phyloP scores from a whole-genome alignment of 441 rosid genomes.

The Euphorbia corollata region DNA sequence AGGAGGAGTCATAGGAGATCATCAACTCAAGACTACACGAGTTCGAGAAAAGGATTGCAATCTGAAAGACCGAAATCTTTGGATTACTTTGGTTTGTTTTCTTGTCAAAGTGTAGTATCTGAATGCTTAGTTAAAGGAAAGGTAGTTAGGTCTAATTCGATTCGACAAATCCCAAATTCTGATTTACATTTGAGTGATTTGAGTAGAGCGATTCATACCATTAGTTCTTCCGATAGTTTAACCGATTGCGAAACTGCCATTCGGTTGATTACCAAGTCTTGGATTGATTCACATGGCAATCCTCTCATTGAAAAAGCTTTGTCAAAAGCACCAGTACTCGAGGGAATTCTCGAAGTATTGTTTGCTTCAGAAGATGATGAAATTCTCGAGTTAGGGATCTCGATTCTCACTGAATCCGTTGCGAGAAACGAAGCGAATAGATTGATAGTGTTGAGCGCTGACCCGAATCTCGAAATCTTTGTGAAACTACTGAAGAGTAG shows the following conservation, averaged over 20 bases:
- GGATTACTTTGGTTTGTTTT: conserved; percentile 25
- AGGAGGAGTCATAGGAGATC: conserved; percentile 23
- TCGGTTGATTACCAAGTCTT: conserved; percentile 32
- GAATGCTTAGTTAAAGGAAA: conserved; percentile 31
- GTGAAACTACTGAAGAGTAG: conserved; percentile 39
- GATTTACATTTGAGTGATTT: conserved; percentile 28
- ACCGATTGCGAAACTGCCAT: conserved; percentile 42
- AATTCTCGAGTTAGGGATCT: conserved; percentile 42
- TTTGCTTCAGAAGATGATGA: conserved; percentile 47
- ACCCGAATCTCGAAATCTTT: conserved; percentile 46
- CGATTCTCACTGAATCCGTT: conserved; percentile 41
- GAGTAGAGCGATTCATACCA: conserved; percentile 28
- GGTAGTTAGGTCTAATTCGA: conserved; percentile 14
- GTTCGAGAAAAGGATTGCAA: conserved; percentile 19
- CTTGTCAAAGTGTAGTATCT: conserved; percentile 35
- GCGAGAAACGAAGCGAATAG: conserved; percentile 26
- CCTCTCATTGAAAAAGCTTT: conserved; percentile 31
- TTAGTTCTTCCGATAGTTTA: conserved; percentile 36
- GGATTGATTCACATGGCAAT: conserved; percentile 40
- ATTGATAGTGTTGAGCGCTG: conserved; percentile 36
- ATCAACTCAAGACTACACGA: conserved; percentile 22
- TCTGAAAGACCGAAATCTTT: conserved; percentile 29
- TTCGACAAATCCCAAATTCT: no score
- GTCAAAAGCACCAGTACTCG: conserved; percentile 33
- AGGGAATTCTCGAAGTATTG: conserved; percentile 45